Evolutionary conservation across 2,329 filamentous ascomycete genomes (phyloP).

Genomic region (Neonectria sp.): DNA sequence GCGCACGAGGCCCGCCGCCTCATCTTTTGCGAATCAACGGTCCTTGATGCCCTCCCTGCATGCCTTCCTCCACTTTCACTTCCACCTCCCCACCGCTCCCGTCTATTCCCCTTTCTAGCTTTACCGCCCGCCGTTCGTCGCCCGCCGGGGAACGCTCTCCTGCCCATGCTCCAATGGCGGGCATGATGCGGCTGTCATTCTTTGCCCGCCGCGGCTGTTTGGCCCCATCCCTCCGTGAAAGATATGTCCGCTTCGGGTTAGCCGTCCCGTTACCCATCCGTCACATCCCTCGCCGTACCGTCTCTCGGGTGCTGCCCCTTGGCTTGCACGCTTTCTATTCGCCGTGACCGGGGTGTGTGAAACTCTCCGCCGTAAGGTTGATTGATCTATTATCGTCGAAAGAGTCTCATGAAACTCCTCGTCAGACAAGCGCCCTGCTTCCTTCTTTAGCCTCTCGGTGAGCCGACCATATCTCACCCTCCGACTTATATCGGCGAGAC

Average conservation of each 20-base stretch:
- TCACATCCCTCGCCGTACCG: constrained; percentile 12
- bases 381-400: constrained; percentile 39
- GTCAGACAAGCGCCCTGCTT: constrained; percentile 1
- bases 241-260: constrained; percentile 43
- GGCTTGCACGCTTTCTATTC: constrained; percentile 37
- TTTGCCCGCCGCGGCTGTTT: constrained; percentile 38
- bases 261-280: constrained; percentile 15
- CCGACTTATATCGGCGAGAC: constrained; percentile 11
- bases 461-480: constrained; percentile 23
- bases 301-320: constrained; percentile 24
- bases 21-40: constrained; percentile 14
- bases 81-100: neutral
- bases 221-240: constrained; percentile 33
- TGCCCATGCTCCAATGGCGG: constrained; percentile 20
- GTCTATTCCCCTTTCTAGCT: constrained; percentile 2
- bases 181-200: constrained; percentile 16
- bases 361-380: constrained; percentile 43
- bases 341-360: constrained; percentile 37
- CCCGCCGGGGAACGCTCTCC: constrained; percentile 24
- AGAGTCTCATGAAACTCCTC: constrained; percentile 23
- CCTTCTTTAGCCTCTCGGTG: constrained; percentile 15
- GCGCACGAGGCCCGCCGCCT: constrained; percentile 17
- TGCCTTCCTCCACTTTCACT: neutral
- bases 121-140: constrained; percentile 24
- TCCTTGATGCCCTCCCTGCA: neutral